These are phyloP conservation scores for Periconia digitata DNA, from an alignment of 2,329 filamentous ascomycete genomes.

Conservation along the genomic window DNA sequence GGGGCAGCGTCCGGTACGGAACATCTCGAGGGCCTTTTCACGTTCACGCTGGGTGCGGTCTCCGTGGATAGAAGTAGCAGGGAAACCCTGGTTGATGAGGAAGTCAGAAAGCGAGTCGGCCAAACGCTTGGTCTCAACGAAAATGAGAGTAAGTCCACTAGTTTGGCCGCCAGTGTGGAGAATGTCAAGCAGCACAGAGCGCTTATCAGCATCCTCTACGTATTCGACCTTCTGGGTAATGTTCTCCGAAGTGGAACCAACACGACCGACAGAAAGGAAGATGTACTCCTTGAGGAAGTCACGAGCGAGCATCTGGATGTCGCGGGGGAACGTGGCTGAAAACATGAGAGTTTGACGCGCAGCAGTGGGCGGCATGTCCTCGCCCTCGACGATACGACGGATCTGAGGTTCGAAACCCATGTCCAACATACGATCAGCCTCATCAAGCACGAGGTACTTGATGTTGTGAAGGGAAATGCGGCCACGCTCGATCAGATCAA, in stretches of 20 bases:
- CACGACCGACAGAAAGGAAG: conserved; percentile 97
- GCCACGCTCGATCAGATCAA: conserved; percentile 97
- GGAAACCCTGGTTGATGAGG: conserved; percentile 97
- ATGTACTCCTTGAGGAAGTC: conserved; percentile 99
- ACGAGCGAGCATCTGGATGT: conserved; percentile 98
- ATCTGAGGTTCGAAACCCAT: conserved; percentile 99
- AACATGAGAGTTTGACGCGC: conserved; percentile 99
- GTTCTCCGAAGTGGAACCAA: conserved; percentile 99
- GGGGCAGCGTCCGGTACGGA: conserved; percentile 92
- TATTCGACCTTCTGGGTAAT: conserved; percentile 99
- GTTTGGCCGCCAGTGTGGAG: conserved; percentile 85
- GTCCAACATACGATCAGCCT: conserved; percentile 99
- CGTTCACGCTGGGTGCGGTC: conserved; percentile 98
- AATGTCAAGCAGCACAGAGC: conserved; percentile 94
- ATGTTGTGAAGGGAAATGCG: conserved; percentile 98
- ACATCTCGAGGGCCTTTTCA: conserved; percentile 96
- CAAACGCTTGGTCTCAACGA: conserved; percentile 99
- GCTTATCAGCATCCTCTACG: conserved; percentile 95
- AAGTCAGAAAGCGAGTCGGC: conserved; percentile 97
- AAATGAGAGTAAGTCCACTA: conserved; percentile 88
- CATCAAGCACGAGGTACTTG: conserved; percentile 98
- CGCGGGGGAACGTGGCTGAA: conserved; percentile 96
- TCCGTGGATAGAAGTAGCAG: conserved; percentile 96
- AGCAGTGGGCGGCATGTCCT: conserved; percentile 88
- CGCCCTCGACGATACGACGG: conserved; percentile 94